These are phyloP conservation scores for Ophiocordyceps polyrhachis-furcata DNA, from an alignment of 2,329 filamentous ascomycete genomes.

Conservation along the genomic window DNA sequence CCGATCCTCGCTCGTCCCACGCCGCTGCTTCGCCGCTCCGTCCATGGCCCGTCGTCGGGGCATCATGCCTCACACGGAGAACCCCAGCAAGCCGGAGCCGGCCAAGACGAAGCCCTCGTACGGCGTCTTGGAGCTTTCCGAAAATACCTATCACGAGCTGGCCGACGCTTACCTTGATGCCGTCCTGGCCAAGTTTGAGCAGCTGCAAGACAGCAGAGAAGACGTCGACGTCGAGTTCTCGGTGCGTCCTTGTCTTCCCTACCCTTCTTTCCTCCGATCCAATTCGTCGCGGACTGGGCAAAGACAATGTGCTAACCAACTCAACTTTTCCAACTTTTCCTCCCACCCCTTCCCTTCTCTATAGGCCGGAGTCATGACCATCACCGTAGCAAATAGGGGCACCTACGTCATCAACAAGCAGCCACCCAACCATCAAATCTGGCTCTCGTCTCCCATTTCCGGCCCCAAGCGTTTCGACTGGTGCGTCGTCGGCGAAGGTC, in stretches of 20 bases:
- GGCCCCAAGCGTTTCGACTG: constrained; percentile 93
- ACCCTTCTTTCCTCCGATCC: too few relatives aligned
- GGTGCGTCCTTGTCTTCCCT: constrained; percentile 31
- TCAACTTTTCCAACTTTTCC: too few relatives aligned
- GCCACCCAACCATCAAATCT: constrained; percentile 92
- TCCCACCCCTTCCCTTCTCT: too few relatives aligned
- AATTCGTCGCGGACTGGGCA: not conserved
- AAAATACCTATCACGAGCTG: constrained; percentile 56
- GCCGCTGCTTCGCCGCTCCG: constrained; percentile 13
- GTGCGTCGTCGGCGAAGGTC: constrained; percentile 53
- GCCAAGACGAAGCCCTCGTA: constrained; percentile 19
- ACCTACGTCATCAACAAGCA: constrained; percentile 97
- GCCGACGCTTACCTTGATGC: constrained; percentile 55
- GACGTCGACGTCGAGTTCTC: constrained; percentile 80
- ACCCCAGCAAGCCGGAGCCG: constrained; percentile 29
- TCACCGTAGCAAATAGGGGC: constrained; percentile 49
- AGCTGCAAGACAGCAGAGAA: constrained; percentile 50
- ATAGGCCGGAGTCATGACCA: constrained; percentile 70
- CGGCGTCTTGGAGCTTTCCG: constrained; percentile 42
- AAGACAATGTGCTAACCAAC: not conserved
- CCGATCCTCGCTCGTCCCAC: constrained; percentile 1
- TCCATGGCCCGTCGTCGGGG: constrained; percentile 20
- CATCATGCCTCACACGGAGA: constrained; percentile 39
- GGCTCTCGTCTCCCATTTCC: constrained; percentile 79
- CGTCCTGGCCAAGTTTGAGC: constrained; percentile 44